A percentile compares a stretch with the other conserved stretches of the same genome.
Evolutionary conservation across 208 protist species (phyloP).

Genomic region (Leishmania mexicana): DNA sequence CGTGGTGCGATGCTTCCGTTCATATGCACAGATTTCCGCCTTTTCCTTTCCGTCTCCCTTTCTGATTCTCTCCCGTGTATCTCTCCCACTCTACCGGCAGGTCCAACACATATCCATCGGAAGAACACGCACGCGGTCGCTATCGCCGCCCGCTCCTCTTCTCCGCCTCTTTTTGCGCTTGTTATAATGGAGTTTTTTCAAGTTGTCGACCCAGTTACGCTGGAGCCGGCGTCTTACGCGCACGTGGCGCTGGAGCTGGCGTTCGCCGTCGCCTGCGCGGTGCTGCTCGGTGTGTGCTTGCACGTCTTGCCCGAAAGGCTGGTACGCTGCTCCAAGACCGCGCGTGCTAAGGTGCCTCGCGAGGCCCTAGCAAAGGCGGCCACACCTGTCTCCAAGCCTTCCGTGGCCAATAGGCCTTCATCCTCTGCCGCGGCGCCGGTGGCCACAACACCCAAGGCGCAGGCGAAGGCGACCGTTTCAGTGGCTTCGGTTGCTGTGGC

Average conservation of each 20-base stretch:
- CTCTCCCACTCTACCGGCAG: background rate
- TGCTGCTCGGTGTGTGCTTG: conserved; percentile 33
- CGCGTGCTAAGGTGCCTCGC: background rate
- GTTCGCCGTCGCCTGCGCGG: conserved; percentile 6
- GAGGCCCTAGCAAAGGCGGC: background rate
- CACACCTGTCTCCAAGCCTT: background rate
- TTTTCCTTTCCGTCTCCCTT: background rate
- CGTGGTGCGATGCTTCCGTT: background rate
- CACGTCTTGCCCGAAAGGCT: conserved; percentile 26
- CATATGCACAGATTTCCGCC: background rate
- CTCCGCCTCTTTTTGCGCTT: background rate
- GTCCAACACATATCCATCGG: background rate
- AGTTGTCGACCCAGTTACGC: conserved; percentile 22
- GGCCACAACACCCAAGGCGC: background rate
- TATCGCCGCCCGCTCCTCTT: background rate
- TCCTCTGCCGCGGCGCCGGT: background rate
- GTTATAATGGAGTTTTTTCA: conserved; percentile 45
- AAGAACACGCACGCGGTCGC: background rate
- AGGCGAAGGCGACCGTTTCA: background rate
- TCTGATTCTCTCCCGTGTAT: background rate
- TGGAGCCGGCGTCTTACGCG: conserved; percentile 8
- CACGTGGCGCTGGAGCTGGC: conserved; percentile 26
- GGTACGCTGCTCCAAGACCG: conserved; percentile 16
- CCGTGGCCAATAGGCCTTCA: background rate
- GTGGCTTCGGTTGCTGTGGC: background rate